These are phyloP conservation scores for Fusarium equiseti DNA, from an alignment of 2,329 filamentous ascomycete species.

Conservation along the genomic window DNA sequence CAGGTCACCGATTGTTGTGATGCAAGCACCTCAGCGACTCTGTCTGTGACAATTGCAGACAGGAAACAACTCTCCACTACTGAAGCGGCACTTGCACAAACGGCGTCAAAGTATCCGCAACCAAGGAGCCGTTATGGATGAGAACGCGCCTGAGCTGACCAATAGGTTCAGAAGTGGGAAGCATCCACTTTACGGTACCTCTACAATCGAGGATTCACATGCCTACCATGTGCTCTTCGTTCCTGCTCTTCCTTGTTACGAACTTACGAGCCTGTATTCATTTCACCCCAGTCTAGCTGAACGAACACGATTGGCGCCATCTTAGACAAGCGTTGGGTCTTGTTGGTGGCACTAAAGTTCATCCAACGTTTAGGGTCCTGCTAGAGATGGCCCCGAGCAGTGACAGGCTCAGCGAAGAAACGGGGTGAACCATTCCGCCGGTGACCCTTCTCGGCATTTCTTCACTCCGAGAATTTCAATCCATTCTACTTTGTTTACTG, in stretches of 20 bases:
- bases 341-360: constrained; percentile 24
- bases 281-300: constrained; percentile 40
- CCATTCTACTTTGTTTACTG: neutral
- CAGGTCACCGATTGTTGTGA: neutral
- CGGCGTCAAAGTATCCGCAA: constrained; percentile 4
- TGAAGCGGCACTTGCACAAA: neutral
- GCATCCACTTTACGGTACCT: neutral
- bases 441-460: constrained; percentile 30
- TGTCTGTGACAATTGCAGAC: constrained; percentile 10
- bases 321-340: constrained; percentile 6
- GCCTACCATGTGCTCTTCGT: neutral
- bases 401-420: constrained; percentile 17
- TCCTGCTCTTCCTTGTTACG: neutral
- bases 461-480: constrained; percentile 8
- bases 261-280: neutral
- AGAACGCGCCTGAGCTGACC: constrained; percentile 6
- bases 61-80: neutral
- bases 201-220: neutral
- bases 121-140: neutral
- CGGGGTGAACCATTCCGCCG: constrained; percentile 35
- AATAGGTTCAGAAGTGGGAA: constrained; percentile 7
- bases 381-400: constrained; percentile 17
- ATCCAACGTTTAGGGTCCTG: constrained; percentile 7
- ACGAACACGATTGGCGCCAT: constrained; percentile 37
- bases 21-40: neutral